phyloP scores from a whole-genome alignment of 371 early-diverging fungal genomes.

The Rhizopus delemar region DNA sequence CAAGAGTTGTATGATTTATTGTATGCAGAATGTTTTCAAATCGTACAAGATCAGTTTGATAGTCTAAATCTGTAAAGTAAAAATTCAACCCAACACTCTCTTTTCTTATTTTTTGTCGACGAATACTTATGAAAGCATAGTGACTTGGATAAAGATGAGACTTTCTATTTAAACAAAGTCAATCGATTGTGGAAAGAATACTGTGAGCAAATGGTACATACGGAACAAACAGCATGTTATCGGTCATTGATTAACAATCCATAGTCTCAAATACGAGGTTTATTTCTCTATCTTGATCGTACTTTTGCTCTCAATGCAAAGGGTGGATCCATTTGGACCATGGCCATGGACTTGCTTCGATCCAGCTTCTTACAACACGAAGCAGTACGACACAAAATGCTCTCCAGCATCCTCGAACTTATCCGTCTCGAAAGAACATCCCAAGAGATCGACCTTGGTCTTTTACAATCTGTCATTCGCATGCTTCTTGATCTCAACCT shows the following conservation, averaged over 20 bases:
- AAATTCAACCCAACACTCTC: neutral
- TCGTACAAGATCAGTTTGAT: neutral
- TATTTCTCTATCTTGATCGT: conserved; percentile 91
- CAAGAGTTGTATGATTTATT: conserved; percentile 64
- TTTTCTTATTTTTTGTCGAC: neutral
- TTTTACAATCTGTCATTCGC: conserved; percentile 65
- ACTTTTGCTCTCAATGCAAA: conserved; percentile 75
- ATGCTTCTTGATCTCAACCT: conserved; percentile 83
- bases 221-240: neutral
- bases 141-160: conserved; percentile 21
- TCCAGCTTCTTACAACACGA: conserved; percentile 52
- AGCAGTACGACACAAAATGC: conserved; percentile 53
- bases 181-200: conserved; percentile 66
- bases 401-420: conserved; percentile 54
- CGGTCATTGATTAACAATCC: neutral
- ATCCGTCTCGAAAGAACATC: conserved; percentile 58
- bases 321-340: conserved; percentile 79
- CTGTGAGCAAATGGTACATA: conserved; percentile 68
- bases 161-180: conserved; percentile 55
- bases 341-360: conserved; percentile 79
- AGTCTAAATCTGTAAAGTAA: neutral
- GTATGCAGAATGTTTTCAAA: conserved; percentile 52
- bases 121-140: neutral
- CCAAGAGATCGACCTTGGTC: conserved; percentile 11
- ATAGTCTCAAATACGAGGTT: conserved; percentile 75